phyloP scores from a whole-genome alignment of 208 protist genomes.

The Trypanosoma grayi region DNA sequence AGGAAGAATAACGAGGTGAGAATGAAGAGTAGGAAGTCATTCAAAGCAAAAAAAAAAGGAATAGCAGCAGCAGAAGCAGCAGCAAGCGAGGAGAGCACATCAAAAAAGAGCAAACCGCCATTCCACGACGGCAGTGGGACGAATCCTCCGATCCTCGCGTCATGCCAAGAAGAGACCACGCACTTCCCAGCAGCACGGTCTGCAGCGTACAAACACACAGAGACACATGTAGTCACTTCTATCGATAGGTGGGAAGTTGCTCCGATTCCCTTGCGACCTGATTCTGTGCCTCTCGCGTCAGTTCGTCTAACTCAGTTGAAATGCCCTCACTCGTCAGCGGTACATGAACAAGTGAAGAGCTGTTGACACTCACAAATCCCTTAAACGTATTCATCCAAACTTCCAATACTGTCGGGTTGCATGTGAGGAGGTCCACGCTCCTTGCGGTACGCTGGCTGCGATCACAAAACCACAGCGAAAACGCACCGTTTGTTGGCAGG shows the following conservation, averaged over 20 bases:
- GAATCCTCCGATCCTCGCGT: too few species aligned
- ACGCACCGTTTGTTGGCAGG: conserved; percentile 53
- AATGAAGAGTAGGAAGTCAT: too few species aligned
- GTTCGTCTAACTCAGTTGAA: conserved; percentile 24
- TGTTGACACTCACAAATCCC: conserved; percentile 81
- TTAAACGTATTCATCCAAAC: conserved; percentile 75
- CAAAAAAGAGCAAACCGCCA: background rate
- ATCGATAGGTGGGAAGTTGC: background rate
- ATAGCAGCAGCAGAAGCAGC: conserved; percentile 4
- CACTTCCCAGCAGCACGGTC: background rate
- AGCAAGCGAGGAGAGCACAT: background rate
- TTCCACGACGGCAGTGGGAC: too few species aligned
- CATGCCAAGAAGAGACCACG: background rate
- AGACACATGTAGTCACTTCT: conserved; percentile 2
- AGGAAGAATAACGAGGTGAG: too few species aligned
- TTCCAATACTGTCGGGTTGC: conserved; percentile 61
- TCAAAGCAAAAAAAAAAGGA: conserved; percentile 4
- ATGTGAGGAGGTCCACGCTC: conserved; percentile 70
- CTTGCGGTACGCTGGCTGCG: conserved; percentile 16
- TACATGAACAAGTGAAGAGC: conserved; percentile 63
- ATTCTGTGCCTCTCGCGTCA: conserved; percentile 35
- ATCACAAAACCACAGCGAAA: conserved; percentile 78
- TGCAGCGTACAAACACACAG: background rate
- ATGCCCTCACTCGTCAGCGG: conserved; percentile 31
- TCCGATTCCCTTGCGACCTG: conserved; percentile 25